Evolutionary conservation across 2,329 filamentous ascomycete genomes (phyloP).

Genomic region (Paecilomyces fulvus): DNA sequence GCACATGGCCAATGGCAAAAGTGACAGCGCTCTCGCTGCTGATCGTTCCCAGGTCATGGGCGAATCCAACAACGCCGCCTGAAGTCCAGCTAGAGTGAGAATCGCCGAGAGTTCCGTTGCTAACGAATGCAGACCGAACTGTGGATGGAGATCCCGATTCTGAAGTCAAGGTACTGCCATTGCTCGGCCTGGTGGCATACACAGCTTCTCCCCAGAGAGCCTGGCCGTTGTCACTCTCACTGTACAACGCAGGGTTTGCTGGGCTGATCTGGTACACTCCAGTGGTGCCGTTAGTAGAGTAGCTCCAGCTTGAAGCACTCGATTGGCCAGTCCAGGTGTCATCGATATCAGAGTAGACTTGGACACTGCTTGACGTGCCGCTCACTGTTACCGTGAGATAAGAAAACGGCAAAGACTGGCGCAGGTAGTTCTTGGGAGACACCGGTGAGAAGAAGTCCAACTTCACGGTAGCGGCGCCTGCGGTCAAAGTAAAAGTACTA

Average conservation of each 20-base stretch:
- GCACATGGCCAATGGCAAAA: constrained; percentile 36
- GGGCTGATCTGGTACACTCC: constrained; percentile 25
- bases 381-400: constrained; percentile 33
- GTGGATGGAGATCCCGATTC: constrained; percentile 19
- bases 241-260: constrained; percentile 21
- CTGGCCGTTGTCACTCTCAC: constrained; percentile 28
- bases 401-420: constrained; percentile 36
- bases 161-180: constrained; percentile 18
- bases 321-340: constrained; percentile 34
- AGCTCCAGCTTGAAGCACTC: constrained; percentile 13
- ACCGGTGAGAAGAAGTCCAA: constrained; percentile 41
- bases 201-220: constrained; percentile 36
- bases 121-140: constrained; percentile 24
- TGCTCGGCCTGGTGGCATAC: constrained; percentile 26
- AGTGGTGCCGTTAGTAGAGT: constrained; percentile 16
- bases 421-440: constrained; percentile 32
- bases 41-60: constrained; percentile 33
- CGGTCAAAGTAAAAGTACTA: constrained; percentile 30
- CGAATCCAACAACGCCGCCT: constrained; percentile 26
- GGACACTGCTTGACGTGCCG: constrained; percentile 20
- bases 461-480: constrained; percentile 25
- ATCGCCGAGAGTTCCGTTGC: constrained; percentile 20
- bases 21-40: constrained; percentile 20
- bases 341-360: constrained; percentile 38
- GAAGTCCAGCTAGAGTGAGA: constrained; percentile 16